Percentiles rank a stretch among this genome's conserved stretches.
Conservation (phyloP, 73 alveolate genomes). For the Paramecium bursaria region DNA sequence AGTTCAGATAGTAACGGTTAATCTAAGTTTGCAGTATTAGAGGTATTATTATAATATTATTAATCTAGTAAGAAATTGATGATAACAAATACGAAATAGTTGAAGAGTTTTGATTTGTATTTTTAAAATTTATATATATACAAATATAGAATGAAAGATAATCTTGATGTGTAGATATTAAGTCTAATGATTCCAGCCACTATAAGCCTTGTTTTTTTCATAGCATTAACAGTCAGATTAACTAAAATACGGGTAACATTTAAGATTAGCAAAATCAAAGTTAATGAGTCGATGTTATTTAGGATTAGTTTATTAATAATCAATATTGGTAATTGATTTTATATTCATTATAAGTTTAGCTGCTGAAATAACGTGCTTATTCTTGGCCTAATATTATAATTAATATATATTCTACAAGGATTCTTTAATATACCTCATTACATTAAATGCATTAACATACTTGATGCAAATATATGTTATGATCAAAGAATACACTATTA, state of each 20-base stretch:
- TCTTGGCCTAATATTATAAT: not conserved
- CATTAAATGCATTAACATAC: not conserved
- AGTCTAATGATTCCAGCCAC: not conserved
- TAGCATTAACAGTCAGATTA: not conserved
- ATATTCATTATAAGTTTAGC: not conserved
- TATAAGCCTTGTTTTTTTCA: constrained; percentile 1
- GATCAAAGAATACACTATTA: constrained; percentile 2
- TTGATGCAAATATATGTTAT: constrained; percentile 32
- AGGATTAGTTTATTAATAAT: not conserved
- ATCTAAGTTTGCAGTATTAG: too few relatives aligned
- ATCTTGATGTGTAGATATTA: too few relatives aligned
- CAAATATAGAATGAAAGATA: too few relatives aligned
- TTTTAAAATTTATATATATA: too few relatives aligned
- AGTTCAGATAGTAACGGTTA: constrained; percentile 41
- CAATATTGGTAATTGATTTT: constrained; percentile 4
- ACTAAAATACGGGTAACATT: not conserved
- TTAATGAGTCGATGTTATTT: constrained; percentile 16
- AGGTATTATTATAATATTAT: too few relatives aligned
- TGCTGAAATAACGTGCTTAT: constrained; percentile 28
- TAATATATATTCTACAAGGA: not conserved
- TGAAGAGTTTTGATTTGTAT: too few relatives aligned
- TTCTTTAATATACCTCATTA: not conserved
- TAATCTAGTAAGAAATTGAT: too few relatives aligned
- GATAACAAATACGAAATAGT: too few relatives aligned
- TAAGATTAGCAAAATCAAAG: not conserved